Base-by-base conservation (phyloP, 805 yeast genomes). In the Saccharomycopsis capsularis region DNA sequence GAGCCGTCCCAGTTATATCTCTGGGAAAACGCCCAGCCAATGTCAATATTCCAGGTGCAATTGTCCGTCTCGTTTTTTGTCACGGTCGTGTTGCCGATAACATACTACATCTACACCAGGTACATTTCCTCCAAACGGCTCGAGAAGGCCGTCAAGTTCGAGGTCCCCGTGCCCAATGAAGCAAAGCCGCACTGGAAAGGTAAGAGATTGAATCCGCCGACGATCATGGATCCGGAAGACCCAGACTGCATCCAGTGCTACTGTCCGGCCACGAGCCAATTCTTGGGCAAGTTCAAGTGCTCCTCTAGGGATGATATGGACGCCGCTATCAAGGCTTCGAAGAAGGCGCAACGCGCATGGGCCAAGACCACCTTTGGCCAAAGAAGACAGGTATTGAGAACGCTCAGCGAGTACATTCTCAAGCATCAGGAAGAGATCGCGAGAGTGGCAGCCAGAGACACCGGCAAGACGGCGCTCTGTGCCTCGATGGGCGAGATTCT, bases 201-300 rank as follows among this genome's bases (percentile, higher is more conserved):
- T 4, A 83, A 79, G 58, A 70, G 96, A 46, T 69, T 87, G 30
- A 75, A 77, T 46, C 82, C 88, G 0, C 75, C 83, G 13, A 68
- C 79, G 13, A 70, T 86, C 3, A 68, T 68, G 42, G 76, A 78
- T 49, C 73, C 75, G 2, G 75, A 74, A 22, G 89, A 84, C 47
- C 85, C 91, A 2, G 71, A 68, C 19, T 70, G 66, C 55, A 85
- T 91, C 53, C 90, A 87, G 60, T 79, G 90, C 53, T 84, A 86
- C 63, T 91, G 99, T 67, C 99, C 99, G 3, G 96, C 98, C 0
- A 93, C 98, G 0, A 95, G 96, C 30, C 96, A 88, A 65, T 81
- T 69, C 54, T 69, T 91, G 55, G 98, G 96, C 1, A 72, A 80
- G 21, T 82, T 81, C 57, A 68, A 73, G 43, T 80, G 87, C 1